Base-by-base conservation (phyloP, 2,329 filamentous ascomycete genomes). In the Hypoxylon sp. region DNA sequence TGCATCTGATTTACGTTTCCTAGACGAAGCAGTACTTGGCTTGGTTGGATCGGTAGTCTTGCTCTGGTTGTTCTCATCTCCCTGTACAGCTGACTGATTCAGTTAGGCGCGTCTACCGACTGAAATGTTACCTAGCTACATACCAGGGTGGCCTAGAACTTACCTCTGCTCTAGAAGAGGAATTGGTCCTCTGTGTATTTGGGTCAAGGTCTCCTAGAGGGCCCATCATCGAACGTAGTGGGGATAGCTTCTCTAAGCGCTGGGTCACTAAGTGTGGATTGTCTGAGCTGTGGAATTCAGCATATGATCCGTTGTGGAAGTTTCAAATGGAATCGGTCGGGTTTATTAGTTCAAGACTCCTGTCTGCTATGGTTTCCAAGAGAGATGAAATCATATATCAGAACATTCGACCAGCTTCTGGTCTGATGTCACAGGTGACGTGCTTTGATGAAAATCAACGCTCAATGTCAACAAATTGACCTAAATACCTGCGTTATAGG, bases 1-100 rank as follows among this genome's bases (percentile, higher is more conserved):
- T 27, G 58, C 65, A 46, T 74, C 69, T 2, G 70, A 72, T 57
- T 75, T 75, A 61, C 74, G 71, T 67, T 75, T 75, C 48, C 50
- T 71, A 7, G 66, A 58, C 37, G 35, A 37, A 19, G 24, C 7
- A 21, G 37, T 11, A 13, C 2, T 48, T 4, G 21, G 17, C 11
- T 64, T 42, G 17, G 39, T 27, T 7, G 27, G 37, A 47, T 53
- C 11, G 19, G 52, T 8, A 27, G n/a, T n/a, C 19, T 37, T 31
- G 19, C 27, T 51, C 13, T 11, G 31, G 21, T 24, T 32, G 21
- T 62, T 57, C 44, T 60, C 62, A 17, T 35, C 32, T 29, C 11
- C 47, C 50, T 29, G 32, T 21, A 27, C 21, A 29, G 1, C 7
- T 21, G 47, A 31, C 13, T 15, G 29, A 27, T 37, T 54, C 29